Conservation (phyloP, 768 basidiomycete genomes). For the Ramaria sp. region DNA sequence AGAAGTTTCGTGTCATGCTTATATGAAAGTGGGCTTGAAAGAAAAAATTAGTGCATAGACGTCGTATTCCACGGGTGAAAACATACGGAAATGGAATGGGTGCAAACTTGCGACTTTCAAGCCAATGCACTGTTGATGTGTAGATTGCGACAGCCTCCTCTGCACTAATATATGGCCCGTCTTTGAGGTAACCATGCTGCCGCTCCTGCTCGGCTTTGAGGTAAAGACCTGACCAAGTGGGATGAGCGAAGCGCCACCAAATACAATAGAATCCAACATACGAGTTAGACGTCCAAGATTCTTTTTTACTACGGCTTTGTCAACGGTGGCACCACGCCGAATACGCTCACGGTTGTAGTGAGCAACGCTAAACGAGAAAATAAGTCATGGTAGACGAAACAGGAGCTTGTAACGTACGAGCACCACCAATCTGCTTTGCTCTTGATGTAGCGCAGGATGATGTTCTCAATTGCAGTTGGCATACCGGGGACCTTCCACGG, state of each 20-base stretch:
- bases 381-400: background rate
- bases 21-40: constrained; percentile 76
- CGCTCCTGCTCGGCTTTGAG: constrained; percentile 98
- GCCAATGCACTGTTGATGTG: constrained; percentile 97
- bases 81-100: constrained; percentile 96
- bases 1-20: constrained; percentile 98
- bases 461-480: constrained; percentile 99
- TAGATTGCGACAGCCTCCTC: constrained; percentile 99
- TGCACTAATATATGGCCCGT: constrained; percentile 97
- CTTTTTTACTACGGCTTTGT: constrained; percentile 99
- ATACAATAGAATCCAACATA: constrained; percentile 19
- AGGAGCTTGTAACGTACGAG: constrained; percentile 41
- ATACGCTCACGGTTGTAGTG: constrained; percentile 99
- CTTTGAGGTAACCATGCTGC: constrained; percentile 97
- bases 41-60: background rate
- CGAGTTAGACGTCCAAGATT: constrained; percentile 96
- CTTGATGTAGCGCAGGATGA: constrained; percentile 98
- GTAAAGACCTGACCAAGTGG: constrained; percentile 51
- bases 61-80: background rate
- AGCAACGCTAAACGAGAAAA: constrained; percentile 49
- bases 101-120: constrained; percentile 95
- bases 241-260: constrained; percentile 10
- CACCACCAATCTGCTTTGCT: constrained; percentile 99
- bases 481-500: constrained; percentile 99
- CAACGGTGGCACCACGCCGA: constrained; percentile 90